Conservation (phyloP, 75 land plant genomes). For the Pinus tabuliformis region DNA sequence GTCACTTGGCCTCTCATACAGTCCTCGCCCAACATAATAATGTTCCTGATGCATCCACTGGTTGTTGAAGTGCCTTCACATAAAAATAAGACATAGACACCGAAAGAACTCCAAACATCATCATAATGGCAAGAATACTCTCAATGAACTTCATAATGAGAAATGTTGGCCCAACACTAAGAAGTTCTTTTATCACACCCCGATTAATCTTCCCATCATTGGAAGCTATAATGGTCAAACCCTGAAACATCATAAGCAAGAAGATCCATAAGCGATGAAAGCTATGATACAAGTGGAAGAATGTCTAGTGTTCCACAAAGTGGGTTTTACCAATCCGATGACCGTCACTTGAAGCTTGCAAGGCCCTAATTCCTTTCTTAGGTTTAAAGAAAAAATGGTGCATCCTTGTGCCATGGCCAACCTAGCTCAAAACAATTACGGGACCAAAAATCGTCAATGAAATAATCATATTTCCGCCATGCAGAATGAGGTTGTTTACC, state of each 20-base stretch:
- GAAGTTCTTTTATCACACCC: conserved; percentile 46
- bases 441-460: conserved; percentile 92
- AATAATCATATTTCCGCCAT: conserved; percentile 95
- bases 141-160: too few species aligned
- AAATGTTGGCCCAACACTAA: conserved; percentile 94
- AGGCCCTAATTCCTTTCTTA: conserved; percentile 32
- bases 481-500: conserved; percentile 84
- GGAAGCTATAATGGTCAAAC: conserved; percentile 77
- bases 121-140: too few species aligned
- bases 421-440: conserved; percentile 62
- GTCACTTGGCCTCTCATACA: too few species aligned
- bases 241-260: conserved; percentile 89
- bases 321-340: conserved; percentile 60
- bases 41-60: too few species aligned
- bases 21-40: too few species aligned
- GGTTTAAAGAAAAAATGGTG: conserved; percentile 70
- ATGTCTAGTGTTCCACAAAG: conserved; percentile 93
- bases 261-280: conserved; percentile 99
- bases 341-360: conserved; percentile 29
- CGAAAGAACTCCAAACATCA: too few species aligned
- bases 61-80: too few species aligned
- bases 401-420: conserved; percentile 73
- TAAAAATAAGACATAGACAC: too few species aligned
- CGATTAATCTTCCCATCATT: conserved; percentile 36
- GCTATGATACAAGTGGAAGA: conserved; percentile 92